Evolutionary conservation across 2,329 filamentous ascomycete species (phyloP).

Genomic region (Fusarium falciforme): DNA sequence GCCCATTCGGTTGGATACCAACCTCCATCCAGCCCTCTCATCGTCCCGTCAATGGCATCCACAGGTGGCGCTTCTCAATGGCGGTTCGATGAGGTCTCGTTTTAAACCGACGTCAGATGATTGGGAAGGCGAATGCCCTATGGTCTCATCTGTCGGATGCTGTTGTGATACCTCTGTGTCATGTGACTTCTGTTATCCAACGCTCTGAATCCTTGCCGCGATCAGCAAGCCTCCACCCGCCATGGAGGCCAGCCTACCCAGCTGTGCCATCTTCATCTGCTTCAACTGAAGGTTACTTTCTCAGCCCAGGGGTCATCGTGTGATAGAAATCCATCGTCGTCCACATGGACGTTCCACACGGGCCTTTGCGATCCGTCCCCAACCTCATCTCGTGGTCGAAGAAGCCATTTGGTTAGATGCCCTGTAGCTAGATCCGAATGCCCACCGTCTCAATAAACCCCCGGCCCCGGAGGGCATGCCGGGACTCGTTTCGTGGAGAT

Average conservation of each 20-base stretch:
- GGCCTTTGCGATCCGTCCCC: constrained; percentile 19
- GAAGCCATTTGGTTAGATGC: constrained; percentile 8
- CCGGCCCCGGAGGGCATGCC: constrained; percentile 30
- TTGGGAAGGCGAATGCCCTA: constrained; percentile 6
- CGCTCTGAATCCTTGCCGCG: constrained; percentile 10
- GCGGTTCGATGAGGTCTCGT: constrained; percentile 6
- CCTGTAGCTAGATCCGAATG: constrained; percentile 27
- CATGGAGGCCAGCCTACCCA: constrained; percentile 21
- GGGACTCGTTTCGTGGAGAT: constrained; percentile 30
- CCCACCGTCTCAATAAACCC: constrained; percentile 15
- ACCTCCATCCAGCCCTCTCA: constrained; percentile 24
- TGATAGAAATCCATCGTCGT: constrained; percentile 11
- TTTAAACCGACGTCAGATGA: constrained; percentile 13
- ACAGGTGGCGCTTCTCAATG: constrained; percentile 17
- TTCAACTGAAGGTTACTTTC: constrained; percentile 9
- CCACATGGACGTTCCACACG: constrained; percentile 14
- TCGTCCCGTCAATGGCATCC: constrained; percentile 20
- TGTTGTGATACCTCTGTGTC: constrained; percentile 15
- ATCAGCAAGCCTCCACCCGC: constrained; percentile 26
- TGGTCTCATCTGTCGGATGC: constrained; percentile 22
- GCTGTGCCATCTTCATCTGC: constrained; percentile 8
- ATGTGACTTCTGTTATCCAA: constrained; percentile 34
- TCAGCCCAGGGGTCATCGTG: constrained; percentile 14
- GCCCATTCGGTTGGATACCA: constrained; percentile 31
- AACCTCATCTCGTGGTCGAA: constrained; percentile 7